phyloP scores from a whole-genome alignment of 2,329 filamentous ascomycete genomes.

The Ascochyta lentis region DNA sequence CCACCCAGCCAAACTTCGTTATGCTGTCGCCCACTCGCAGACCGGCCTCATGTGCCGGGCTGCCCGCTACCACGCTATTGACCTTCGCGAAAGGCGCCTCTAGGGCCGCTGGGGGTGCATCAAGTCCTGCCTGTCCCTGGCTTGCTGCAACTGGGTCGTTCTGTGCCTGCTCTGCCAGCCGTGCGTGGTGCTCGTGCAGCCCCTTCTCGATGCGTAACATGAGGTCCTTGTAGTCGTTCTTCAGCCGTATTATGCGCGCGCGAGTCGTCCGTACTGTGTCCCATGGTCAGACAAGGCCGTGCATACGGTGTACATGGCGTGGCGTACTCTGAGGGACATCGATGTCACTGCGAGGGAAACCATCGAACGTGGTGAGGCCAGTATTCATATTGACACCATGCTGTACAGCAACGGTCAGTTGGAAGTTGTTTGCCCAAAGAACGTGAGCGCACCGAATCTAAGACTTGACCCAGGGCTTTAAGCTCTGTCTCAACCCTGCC shows the following conservation, averaged over 20 bases:
- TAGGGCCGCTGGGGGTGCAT: slow-evolving; percentile 44
- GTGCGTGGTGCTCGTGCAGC: slow-evolving; percentile 91
- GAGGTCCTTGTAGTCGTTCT: slow-evolving; percentile 91
- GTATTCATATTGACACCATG: slow-evolving; percentile 95
- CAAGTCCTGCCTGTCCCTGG: slow-evolving; percentile 29
- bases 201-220: slow-evolving; percentile 84
- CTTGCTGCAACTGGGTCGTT: slow-evolving; percentile 46
- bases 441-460: slow-evolving; percentile 75
- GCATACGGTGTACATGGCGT: background rate
- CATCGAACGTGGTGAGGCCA: slow-evolving; percentile 82
- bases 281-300: slow-evolving; percentile 23
- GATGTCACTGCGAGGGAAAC: slow-evolving; percentile 90
- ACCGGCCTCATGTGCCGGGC: slow-evolving; percentile 84
- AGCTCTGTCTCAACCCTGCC: slow-evolving; percentile 85
- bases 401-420: slow-evolving; percentile 57
- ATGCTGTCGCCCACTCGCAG: slow-evolving; percentile 82
- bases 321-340: slow-evolving; percentile 88
- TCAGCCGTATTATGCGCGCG: slow-evolving; percentile 83
- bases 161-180: slow-evolving; percentile 56
- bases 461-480: slow-evolving; percentile 79
- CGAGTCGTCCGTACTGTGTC: slow-evolving; percentile 87
- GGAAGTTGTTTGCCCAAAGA: background rate
- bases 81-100: slow-evolving; percentile 84
- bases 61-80: slow-evolving; percentile 77
- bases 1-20: slow-evolving; percentile 83